These are phyloP conservation scores for Hypoxylon sp. DNA, from an alignment of 2,329 filamentous ascomycete genomes.

Conservation along the genomic window DNA sequence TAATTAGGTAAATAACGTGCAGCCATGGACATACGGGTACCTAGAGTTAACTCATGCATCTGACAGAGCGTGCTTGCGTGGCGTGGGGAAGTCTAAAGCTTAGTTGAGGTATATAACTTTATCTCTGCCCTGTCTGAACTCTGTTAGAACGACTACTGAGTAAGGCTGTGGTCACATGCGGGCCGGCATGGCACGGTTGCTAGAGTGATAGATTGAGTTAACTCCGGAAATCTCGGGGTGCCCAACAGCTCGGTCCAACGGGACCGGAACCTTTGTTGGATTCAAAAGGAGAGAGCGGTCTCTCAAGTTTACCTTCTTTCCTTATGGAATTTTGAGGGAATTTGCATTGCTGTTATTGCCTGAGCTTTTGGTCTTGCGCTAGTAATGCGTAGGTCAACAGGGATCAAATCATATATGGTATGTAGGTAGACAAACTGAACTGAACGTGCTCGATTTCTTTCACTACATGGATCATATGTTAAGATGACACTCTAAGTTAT, in stretches of 20 bases:
- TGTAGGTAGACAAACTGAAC: not conserved
- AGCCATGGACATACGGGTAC: not conserved
- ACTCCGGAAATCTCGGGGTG: too few relatives aligned
- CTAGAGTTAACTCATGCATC: not conserved
- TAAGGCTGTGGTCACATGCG: not conserved
- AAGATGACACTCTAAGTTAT: too few relatives aligned
- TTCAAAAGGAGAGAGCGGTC: not conserved
- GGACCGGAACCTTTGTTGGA: not conserved
- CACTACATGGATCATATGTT: not conserved
- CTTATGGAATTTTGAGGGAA: not conserved
- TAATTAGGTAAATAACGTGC: not conserved
- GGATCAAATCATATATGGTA: not conserved
- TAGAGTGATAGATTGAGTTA: not conserved
- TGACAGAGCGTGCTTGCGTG: not conserved
- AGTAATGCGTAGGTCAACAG: too few relatives aligned
- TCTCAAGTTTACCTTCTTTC: not conserved
- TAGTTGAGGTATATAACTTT: conserved; percentile 1
- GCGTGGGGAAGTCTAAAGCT: not conserved
- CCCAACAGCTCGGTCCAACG: not conserved
- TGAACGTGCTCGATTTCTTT: not conserved
- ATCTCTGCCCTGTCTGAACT: not conserved
- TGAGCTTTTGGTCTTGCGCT: not conserved
- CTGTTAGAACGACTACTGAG: not conserved
- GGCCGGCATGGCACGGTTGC: not conserved
- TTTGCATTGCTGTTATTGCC: too few relatives aligned